Base-by-base conservation (phyloP, 805 yeast genomes). In the Helenozyma rhizophorensis region DNA sequence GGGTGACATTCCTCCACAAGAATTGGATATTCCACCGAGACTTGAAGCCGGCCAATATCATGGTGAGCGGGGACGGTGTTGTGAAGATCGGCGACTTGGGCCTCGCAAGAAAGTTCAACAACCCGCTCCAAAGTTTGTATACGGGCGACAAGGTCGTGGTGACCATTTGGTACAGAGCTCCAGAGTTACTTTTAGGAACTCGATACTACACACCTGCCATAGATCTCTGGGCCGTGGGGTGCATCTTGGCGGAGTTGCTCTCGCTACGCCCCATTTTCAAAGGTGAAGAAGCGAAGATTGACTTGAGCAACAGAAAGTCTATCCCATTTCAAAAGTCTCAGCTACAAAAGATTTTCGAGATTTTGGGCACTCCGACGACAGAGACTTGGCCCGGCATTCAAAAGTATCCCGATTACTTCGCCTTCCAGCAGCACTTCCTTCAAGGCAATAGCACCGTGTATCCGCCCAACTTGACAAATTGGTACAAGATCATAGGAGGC, bases 271-370 rank as follows among this genome's bases (percentile, higher is more conserved):
- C 99, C 0, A 80, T 93, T 8, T 93, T 93, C 64, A 93, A 93
- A 56, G 98, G 98, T 33, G 98, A 93, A 59, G 99, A 93, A 53
- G 93, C 95, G 10, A 90, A 90, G 48, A 83, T 90, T 74, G 97
- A 89, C 55, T 53, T 64, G 28, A 62, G 57, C 40, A 84, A 83
- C 45, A 90, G 88, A 52, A 89, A 90, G 52, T 82, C 79, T 35
- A 89, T 90, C 4, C 97, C 97, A 2, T 93, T 93, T 58, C 98
- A 93, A 58, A 79, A 83, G 37, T 89, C 85, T 53, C 99, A 93
- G 62, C 72, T 90, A 53, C 83, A 84, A 49, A 88, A 87, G 54
- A 89, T 93, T 15, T 67, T 93, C 17, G 97, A 93, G 56, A 81
- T 93, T n/a, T 60, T 93, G 40, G 99, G 99, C 0, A 78, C 95